Conservation (phyloP, 768 basidiomycete genomes). For the Wakefieldia striispora region DNA sequence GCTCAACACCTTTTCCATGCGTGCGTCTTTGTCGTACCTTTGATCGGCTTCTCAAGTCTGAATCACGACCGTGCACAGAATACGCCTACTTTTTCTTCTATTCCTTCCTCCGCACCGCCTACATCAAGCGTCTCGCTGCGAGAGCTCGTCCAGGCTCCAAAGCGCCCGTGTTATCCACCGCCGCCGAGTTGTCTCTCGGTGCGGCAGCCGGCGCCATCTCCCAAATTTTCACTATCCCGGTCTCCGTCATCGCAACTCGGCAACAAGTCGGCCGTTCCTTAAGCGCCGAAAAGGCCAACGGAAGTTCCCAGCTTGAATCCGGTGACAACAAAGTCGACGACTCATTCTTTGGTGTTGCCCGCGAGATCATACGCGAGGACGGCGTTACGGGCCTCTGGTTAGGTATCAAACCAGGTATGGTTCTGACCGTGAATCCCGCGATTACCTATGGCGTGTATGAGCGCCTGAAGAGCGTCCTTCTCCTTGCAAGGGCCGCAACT, state of each 20-base stretch:
- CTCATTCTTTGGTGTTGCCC: constrained; percentile 75
- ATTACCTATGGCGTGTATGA: constrained; percentile 97
- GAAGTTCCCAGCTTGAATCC: neutral
- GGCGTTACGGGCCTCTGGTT: constrained; percentile 89
- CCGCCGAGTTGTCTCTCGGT: constrained; percentile 81
- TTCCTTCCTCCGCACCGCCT: constrained; percentile 81
- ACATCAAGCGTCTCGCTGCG: constrained; percentile 66
- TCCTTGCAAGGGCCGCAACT: constrained; percentile 51
- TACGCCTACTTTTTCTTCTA: constrained; percentile 99
- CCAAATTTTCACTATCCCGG: constrained; percentile 98
- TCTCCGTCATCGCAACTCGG: constrained; percentile 94
- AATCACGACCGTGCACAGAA: constrained; percentile 49
- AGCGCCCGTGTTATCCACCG: constrained; percentile 63
- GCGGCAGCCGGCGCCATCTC: constrained; percentile 92
- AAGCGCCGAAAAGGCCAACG: neutral
- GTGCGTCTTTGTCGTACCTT: constrained; percentile 37
- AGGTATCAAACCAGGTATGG: constrained; percentile 86
- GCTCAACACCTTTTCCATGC: constrained; percentile 97
- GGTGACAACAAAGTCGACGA: constrained; percentile 42
- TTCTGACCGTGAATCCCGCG: constrained; percentile 96
- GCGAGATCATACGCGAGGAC: constrained; percentile 86
- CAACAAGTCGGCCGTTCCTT: constrained; percentile 78
- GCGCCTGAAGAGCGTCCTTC: constrained; percentile 74
- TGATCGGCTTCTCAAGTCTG: neutral
- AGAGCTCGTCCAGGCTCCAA: constrained; percentile 61